Evolutionary conservation across 805 yeast genomes (phyloP), one percentile per base, ranked within the genome.

Genomic region (Saccharomycopsis sp.): DNA sequence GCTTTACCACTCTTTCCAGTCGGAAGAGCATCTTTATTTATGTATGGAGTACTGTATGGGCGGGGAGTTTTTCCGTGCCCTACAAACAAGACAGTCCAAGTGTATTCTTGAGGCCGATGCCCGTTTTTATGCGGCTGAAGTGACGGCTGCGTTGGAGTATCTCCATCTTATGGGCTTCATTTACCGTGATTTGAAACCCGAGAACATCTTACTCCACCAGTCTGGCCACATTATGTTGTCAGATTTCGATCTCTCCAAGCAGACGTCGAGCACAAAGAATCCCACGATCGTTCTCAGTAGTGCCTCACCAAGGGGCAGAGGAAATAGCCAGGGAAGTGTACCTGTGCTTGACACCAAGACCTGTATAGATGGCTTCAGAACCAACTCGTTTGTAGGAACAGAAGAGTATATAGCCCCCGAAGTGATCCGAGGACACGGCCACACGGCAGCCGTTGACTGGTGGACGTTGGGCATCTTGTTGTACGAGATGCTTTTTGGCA

Each of bases 41-140:
- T 94, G 99, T 72, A 93, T 96, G 97, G 99, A 94, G 70, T 94
- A 93, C 68, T 94, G 99, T 69, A 90, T 94, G 91, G 99, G 99
- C 34, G 99, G 99, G 52, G 99, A 96, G 73, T 94, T 94, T 67
- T 94, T 94, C 76, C 77, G 98, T 60, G 99, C 98, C 0, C 73
- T 94, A 56, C 99, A 94, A 72, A 91, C 97, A 0, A 78, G 97
- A 61, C 86, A 84, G 62, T 83, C 90, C 57, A 89, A 91, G 69
- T 88, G 96, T 64, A 86, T 94, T 14, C 75, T 83, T 20, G 99
- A 94, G 70, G 81, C 76, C 29, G 98, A 92, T 70, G 98, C 99
- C 1, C 78, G 84, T 58, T 94, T 94, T 69, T 94, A 94, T 69
- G 97, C 97, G 0, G 88, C 97, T 20, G 99, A 94, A 71, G 99